A percentile compares a stretch with the other conserved stretches of the same genome.
phyloP scores from a whole-genome alignment of 108 stramenopile genomes.

The Seminavis robusta region DNA sequence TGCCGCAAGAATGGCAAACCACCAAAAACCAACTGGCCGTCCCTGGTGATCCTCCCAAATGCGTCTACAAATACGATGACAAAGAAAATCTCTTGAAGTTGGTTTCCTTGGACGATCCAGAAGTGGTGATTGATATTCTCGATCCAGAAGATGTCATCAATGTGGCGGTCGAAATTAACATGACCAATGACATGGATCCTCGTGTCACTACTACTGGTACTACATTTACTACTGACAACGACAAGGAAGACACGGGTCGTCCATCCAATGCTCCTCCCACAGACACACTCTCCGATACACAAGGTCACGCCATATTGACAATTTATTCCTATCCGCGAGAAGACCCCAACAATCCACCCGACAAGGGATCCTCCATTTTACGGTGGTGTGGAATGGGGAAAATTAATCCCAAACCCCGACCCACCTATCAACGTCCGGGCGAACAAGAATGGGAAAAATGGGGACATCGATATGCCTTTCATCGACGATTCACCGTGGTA shows the following conservation, averaged over 20 bases:
- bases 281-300: constrained; percentile 16
- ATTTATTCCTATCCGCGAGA: constrained; percentile 59
- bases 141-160: constrained; percentile 5
- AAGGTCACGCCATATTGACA: constrained; percentile 43
- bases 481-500: constrained; percentile 42
- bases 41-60: too few species aligned
- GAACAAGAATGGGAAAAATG: constrained; percentile 4
- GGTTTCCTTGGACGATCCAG: too few species aligned
- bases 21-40: too few species aligned
- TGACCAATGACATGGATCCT: too few species aligned
- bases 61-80: too few species aligned
- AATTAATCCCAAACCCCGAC: constrained; percentile 5
- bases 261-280: constrained; percentile 37
- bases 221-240: too few species aligned
- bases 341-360: too few species aligned
- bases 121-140: neutral
- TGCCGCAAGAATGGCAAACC: too few species aligned
- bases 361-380: too few species aligned
- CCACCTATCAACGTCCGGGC: neutral
- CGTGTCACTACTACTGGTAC: too few species aligned
- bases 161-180: neutral
- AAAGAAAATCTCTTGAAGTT: too few species aligned
- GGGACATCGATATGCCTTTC: constrained; percentile 41
- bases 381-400: constrained; percentile 18
- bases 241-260: too few species aligned